phyloP scores from a whole-genome alignment of 805 yeast genomes.

The Cephaloascus fragrans region DNA sequence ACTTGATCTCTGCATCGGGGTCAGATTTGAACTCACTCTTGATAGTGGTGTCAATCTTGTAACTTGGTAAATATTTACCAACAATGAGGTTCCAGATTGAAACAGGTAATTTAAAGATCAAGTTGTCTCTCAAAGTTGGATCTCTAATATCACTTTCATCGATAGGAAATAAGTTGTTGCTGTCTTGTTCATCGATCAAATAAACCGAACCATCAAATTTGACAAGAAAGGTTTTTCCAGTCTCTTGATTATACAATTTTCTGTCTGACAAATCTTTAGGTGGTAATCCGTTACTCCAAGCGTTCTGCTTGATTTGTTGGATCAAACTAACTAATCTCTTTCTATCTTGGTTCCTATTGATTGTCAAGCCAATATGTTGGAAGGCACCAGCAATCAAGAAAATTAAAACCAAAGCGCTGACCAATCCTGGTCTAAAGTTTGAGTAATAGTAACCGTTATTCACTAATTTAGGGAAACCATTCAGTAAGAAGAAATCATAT shows the following conservation, averaged over 20 bases:
- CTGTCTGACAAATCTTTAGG: constrained; percentile 41
- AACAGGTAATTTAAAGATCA: constrained; percentile 31
- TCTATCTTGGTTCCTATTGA: constrained; percentile 47
- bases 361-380: constrained; percentile 47
- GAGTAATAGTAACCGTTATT: constrained; percentile 56
- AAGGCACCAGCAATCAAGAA: constrained; percentile 40
- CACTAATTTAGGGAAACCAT: constrained; percentile 82
- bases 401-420: constrained; percentile 40
- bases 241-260: constrained; percentile 26
- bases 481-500: constrained; percentile 74
- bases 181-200: constrained; percentile 34
- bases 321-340: constrained; percentile 45
- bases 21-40: constrained; percentile 2
- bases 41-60: background rate
- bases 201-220: constrained; percentile 49
- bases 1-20: constrained; percentile 4
- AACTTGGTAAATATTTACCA: constrained; percentile 21
- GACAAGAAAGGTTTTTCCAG: constrained; percentile 44
- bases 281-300: constrained; percentile 45
- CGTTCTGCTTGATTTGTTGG: constrained; percentile 38
- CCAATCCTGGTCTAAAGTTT: constrained; percentile 59
- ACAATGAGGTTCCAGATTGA: constrained; percentile 33
- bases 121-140: constrained; percentile 41
- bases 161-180: constrained; percentile 25
- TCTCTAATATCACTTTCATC: constrained; percentile 36